A percentile compares a stretch with the other conserved stretches of the same genome.
Conservation (phyloP, 345 rosid species). For the Eucalyptus pauciflora region DNA sequence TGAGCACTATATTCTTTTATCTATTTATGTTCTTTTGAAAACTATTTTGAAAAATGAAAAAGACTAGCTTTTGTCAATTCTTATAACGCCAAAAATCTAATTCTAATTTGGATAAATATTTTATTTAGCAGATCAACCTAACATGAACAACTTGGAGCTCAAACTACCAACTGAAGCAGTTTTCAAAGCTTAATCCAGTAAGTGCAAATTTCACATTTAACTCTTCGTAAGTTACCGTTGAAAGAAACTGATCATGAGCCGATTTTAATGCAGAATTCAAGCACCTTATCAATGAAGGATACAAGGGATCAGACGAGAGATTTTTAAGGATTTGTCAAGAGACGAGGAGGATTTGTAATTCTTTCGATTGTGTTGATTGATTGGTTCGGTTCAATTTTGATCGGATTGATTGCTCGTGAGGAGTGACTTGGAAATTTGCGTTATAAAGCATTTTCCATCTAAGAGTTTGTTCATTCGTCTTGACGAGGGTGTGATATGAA, state of each 20-base stretch:
- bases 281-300: not conserved
- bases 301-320: not conserved
- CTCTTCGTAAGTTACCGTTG: not conserved
- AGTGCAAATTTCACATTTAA: not conserved
- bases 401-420: not conserved
- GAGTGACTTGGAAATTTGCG: not conserved
- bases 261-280: not conserved
- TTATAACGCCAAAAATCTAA: not conserved
- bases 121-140: slow-evolving; percentile 1
- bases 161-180: not conserved
- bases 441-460: not conserved
- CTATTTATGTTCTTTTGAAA: not conserved
- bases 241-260: not conserved
- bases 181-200: not conserved
- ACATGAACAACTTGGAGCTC: slow-evolving; percentile 1
- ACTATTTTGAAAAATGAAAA: not conserved
- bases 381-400: not conserved
- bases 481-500: not conserved
- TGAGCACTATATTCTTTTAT: slow-evolving; percentile 3
- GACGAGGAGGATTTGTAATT: slow-evolving; percentile 5
- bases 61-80: not conserved
- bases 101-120: not conserved
- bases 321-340: not conserved
- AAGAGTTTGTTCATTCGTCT: not conserved
- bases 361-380: not conserved